Base-by-base conservation (phyloP, 1,139 yeast genomes). In the Yarrowia galli region DNA sequence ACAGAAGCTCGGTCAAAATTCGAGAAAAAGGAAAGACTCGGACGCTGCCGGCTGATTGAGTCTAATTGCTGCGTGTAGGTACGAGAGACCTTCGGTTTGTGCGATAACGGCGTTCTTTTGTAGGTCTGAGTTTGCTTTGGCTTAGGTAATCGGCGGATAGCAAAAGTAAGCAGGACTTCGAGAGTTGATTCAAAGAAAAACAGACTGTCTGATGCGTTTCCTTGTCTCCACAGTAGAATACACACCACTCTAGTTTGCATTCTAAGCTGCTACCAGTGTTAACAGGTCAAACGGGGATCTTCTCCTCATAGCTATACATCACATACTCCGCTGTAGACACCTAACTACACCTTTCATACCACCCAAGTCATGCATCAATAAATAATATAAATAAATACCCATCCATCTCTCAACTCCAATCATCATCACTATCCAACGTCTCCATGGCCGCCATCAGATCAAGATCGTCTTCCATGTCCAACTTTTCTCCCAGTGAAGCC, bases 381-480 rank as follows among this genome's bases (percentile, higher is more conserved):
- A 45, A 45, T 45, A 45, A 25, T 28, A 12, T 28, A 3, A 32
- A 51, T 51, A 51, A 51, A 51, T 51, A 51, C 13, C 10, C 32
- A 28, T 46, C 6, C 28, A 3, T 15, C n/a, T 8, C 43, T 15
- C 4, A 15, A n/a, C 9, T 22, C n/a, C 15, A 53, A 13, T 16
- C 20, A 9, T 28, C 60, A 10, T 53, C 60, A 36, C 40, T 18
- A 13, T 8, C 23, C 16, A 46, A 23, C 3, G 18, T 20, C 12
- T 46, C 20, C 58, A 53, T 53, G 22, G 60, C 60, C 15, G 23
- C 45, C 60, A 53, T 36, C 60, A 53, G 16, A 36, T 53, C 60
- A 23, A 22, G 23, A 16, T 53, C 60, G 15, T 53, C 60, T 10
- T 53, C 60, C 3, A 38, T 18, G 16, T 53, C 60, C 20, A 53